A percentile compares a stretch with the other conserved stretches of the same genome.
These are phyloP conservation scores for Schizosaccharomyces japonicus DNA, from an alignment of 805 yeast genomes.

Conservation along the genomic window DNA sequence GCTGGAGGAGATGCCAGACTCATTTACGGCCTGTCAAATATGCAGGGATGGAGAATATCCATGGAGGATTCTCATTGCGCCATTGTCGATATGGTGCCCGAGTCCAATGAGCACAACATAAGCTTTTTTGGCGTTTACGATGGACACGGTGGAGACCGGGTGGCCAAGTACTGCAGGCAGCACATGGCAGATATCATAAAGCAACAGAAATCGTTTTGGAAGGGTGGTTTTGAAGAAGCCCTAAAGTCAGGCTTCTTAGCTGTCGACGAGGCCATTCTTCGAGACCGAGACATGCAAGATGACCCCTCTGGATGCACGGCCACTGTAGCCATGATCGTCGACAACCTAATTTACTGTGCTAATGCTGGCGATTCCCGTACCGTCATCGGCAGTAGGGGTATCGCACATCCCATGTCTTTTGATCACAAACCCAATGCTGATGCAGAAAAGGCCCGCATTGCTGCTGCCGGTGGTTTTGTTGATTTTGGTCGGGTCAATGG, in stretches of 20 bases:
- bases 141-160: conserved; percentile 91
- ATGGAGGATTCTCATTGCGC: conserved; percentile 93
- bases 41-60: conserved; percentile 98
- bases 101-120: conserved; percentile 22
- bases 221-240: conserved; percentile 41
- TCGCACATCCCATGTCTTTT: conserved; percentile 63
- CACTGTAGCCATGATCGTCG: conserved; percentile 43
- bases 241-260: conserved; percentile 63
- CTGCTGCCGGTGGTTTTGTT: conserved; percentile 89
- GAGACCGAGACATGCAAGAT: conserved; percentile 36
- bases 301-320: conserved; percentile 96
- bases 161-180: conserved; percentile 73
- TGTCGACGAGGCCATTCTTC: conserved; percentile 57
- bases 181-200: conserved; percentile 45
- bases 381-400: conserved; percentile 60
- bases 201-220: conserved; percentile 31
- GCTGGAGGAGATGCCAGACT: conserved; percentile 41
- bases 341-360: conserved; percentile 23
- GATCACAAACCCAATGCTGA: conserved; percentile 89
- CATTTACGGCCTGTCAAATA: conserved; percentile 71
- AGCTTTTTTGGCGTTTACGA: conserved; percentile 88
- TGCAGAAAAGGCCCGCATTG: conserved; percentile 60
- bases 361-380: conserved; percentile 95
- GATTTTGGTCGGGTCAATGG: conserved; percentile 94
- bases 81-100: conserved; percentile 23